Evolutionary conservation across 139 green algal species (phyloP).

Genomic region (Ostreobium quekettii): DNA sequence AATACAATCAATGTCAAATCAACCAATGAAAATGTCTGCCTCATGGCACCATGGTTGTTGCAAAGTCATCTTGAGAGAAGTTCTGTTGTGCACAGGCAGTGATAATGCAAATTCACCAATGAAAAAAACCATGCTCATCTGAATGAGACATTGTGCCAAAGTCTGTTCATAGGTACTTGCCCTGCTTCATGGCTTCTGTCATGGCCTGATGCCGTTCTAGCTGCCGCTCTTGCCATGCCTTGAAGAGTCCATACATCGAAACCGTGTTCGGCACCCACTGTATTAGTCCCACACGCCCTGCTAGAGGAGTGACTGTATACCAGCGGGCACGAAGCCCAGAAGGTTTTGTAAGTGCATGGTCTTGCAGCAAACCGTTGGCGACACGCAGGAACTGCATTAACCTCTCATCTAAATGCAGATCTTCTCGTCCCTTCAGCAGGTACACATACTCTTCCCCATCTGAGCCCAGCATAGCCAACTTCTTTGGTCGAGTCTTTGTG

Average conservation of each 20-base stretch:
- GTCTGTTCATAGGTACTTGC: too few relatives aligned
- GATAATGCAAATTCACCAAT: neutral
- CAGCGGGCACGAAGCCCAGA: neutral
- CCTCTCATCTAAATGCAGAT: conserved; percentile 73
- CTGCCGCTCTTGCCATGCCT: conserved; percentile 53
- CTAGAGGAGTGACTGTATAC: conserved; percentile 62
- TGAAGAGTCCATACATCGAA: conserved; percentile 71
- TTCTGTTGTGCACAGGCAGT: neutral
- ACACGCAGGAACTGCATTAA: conserved; percentile 53
- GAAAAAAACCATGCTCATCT: neutral
- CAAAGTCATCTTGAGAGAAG: too few relatives aligned
- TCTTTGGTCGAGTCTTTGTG: conserved; percentile 90
- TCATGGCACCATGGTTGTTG: too few relatives aligned
- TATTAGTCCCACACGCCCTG: conserved; percentile 60
- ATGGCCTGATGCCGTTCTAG: neutral
- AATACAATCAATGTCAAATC: too few relatives aligned
- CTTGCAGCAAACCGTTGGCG: conserved; percentile 39
- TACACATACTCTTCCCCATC: conserved; percentile 62
- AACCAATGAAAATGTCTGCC: too few relatives aligned
- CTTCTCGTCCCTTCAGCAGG: conserved; percentile 84
- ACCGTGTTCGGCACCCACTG: conserved; percentile 69
- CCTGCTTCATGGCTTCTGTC: too few relatives aligned
- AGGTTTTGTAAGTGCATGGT: neutral
- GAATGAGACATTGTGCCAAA: too few relatives aligned
- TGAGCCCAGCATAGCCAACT: conserved; percentile 54